Base-by-base conservation (phyloP, 495 filamentous ascomycete genomes). In the Aspergillus sclerotiicarbonarius region DNA sequence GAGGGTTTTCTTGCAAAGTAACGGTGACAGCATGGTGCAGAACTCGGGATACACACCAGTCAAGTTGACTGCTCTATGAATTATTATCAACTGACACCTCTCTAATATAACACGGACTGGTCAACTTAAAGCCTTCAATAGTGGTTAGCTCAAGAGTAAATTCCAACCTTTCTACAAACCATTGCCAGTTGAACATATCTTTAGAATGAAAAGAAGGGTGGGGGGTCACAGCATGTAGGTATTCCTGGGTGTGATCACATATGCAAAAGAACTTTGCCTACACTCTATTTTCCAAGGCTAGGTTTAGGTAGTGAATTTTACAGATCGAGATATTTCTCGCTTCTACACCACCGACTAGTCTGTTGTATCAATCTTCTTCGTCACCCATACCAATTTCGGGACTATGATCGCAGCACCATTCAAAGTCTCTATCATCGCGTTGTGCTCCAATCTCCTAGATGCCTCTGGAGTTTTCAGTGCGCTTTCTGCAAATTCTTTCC, bases 1-100 rank as follows among this genome's bases (percentile, higher is more conserved):
- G 51, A 54, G 30, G 51, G 51, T 5, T 54, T 53, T 43, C 3
- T 53, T 20, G 51, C 51, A 25, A 53, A 43, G 32, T 53, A 39
- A 43, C 20, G 7, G 44, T 46, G 3, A 29, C 39, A 44, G 51
- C 18, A 39, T 39, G 19, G 45, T 48, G 19, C 19, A 13, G 43
- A 46, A 20, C 43, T 46, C 16, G 43, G 19, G 25, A 48, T 48
- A 48, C 44, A 19, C 16, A 18, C 44, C 9, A 18, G 44, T 46
- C 44, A 2, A 46, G 7, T 46, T 46, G 44, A 33, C 31, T 33
- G 31, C 31, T 33, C 31, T 33, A 6, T 33, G 10, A 33, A 33
- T 33, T 33, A 33, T 33, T 10, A 33, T 10, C 10, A 33, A 33
- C 31, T 33, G 10, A 33, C 31, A 33, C 31, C 31, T 33, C 20